Evolutionary conservation across 176 grass and related monocot genomes (phyloP).

Genomic region (Guadua angustifolia): DNA sequence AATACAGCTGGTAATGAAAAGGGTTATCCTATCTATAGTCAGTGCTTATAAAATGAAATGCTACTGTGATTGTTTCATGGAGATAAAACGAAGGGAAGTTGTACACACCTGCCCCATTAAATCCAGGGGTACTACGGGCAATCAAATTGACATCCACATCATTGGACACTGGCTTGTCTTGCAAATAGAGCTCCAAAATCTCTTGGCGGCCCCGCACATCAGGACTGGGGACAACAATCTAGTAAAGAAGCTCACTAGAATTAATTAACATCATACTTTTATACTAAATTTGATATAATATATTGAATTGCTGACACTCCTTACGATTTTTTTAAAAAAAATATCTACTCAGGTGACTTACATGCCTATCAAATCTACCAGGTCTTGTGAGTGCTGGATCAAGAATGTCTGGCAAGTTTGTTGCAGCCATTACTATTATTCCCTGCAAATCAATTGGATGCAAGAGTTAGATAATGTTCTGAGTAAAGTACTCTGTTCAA

Average conservation of each 20-base stretch:
- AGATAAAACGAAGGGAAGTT: constrained; percentile 22
- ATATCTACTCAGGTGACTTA: constrained; percentile 71
- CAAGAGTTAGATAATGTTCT: constrained; percentile 16
- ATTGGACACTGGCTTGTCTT: constrained; percentile 82
- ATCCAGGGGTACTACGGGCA: constrained; percentile 93
- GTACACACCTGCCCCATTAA: constrained; percentile 88
- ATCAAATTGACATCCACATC: constrained; percentile 90
- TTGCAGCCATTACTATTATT: constrained; percentile 99
- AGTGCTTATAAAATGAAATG: constrained; percentile 13
- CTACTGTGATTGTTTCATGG: neutral
- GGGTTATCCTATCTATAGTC: neutral
- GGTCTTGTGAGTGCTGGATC: constrained; percentile 96
- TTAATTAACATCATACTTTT: constrained; percentile 4
- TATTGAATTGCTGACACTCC: neutral
- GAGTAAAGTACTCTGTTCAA: neutral
- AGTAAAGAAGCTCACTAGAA: constrained; percentile 34
- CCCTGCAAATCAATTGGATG: constrained; percentile 60
- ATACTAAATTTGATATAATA: neutral
- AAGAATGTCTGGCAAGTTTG: constrained; percentile 97
- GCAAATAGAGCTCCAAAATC: constrained; percentile 95
- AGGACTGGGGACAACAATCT: constrained; percentile 97
- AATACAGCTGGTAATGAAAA: constrained; percentile 5
- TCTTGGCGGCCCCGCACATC: constrained; percentile 89
- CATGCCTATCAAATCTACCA: constrained; percentile 99
- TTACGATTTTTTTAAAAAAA: neutral